A percentile compares a stretch with the other conserved stretches of the same genome.
These are phyloP conservation scores for Chlorella sp. DNA, from an alignment of 139 green algal species.

Conservation along the genomic window DNA sequence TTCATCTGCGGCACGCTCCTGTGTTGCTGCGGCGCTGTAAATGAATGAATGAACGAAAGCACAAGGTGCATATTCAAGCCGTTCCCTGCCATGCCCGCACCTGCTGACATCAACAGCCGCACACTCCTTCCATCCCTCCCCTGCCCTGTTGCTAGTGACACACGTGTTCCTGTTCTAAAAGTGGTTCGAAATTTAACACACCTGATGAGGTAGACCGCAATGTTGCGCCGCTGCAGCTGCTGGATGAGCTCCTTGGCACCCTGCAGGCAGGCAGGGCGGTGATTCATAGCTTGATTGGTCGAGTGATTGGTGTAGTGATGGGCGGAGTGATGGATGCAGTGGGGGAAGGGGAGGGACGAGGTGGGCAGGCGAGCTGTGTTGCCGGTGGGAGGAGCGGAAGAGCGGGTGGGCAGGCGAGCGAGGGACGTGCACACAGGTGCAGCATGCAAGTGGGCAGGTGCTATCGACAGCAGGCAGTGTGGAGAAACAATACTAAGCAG, in stretches of 20 bases:
- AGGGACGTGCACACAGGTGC: neutral
- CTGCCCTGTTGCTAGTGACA: too few species aligned
- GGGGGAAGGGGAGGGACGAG: neutral
- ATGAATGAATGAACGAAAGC: too few species aligned
- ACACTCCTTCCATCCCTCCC: too few species aligned
- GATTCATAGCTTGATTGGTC: too few species aligned
- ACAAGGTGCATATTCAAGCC: too few species aligned
- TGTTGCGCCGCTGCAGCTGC: slow-evolving; percentile 64
- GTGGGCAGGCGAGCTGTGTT: neutral
- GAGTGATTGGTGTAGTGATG: neutral
- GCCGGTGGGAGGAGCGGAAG: neutral
- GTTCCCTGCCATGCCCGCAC: too few species aligned
- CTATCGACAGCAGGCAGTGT: too few species aligned
- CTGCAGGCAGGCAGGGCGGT: neutral
- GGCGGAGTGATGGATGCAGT: neutral
- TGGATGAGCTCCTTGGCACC: slow-evolving; percentile 68
- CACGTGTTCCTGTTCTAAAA: too few species aligned
- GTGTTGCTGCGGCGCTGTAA: too few species aligned
- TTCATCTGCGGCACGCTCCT: too few species aligned
- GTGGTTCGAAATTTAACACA: slow-evolving; percentile 1
- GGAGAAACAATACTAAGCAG: too few species aligned
- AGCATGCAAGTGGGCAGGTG: neutral
- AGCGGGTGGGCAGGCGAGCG: too few species aligned
- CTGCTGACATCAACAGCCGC: neutral
- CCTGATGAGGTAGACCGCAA: slow-evolving; percentile 80